Base-by-base conservation (phyloP, 192 early-diverging fungal genomes). In the Coemansia sp. region DNA sequence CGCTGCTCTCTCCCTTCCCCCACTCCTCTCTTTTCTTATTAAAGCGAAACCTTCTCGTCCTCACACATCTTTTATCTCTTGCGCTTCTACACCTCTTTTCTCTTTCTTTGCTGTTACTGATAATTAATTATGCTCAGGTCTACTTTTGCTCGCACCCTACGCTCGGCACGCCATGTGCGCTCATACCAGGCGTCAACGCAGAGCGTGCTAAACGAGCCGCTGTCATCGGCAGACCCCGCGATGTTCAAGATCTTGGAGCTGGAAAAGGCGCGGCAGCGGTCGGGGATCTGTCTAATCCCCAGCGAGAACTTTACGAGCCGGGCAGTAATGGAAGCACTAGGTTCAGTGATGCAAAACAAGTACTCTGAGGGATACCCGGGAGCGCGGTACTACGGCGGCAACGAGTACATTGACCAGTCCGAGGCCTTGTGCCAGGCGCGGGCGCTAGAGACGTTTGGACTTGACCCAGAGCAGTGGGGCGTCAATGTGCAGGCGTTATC, bases 341-440 rank as follows among this genome's bases (percentile, higher is more conserved):
- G 98, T 24, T 97, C 96, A 10, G 89, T 97, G 36, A 95, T 99
- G 91, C 96, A 98, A 82, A 99, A 99, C 91, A 99, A 99, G 86
- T 99, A 98, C 86, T 96, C 95, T 24, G 97, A 97, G 84, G 97
- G 96, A 36, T 97, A 99, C 86, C 94, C 94, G 9, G 91, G 92
- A 31, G 95, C 96, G 22, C 91, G 95, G 71, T 99, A 99, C 87
- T 99, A 99, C 83, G 98, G 98, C 64, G 98, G 98, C 67, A 99
- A 99, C 84, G 94, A 98, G 83, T 95, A 87, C 70, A 99, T 99
- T 67, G 98, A 99, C 85, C 84, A 88, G 87, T 92, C 96, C 36
- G 98, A 99, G 82, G 71, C 70, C 39, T 86, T 98, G 22, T 99
- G 98, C 85, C 96, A 96, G 79, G 85, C 93, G 76, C 91, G 98